Base-by-base conservation (phyloP, 2,329 filamentous ascomycete genomes). In the Aureobasidium sp. region DNA sequence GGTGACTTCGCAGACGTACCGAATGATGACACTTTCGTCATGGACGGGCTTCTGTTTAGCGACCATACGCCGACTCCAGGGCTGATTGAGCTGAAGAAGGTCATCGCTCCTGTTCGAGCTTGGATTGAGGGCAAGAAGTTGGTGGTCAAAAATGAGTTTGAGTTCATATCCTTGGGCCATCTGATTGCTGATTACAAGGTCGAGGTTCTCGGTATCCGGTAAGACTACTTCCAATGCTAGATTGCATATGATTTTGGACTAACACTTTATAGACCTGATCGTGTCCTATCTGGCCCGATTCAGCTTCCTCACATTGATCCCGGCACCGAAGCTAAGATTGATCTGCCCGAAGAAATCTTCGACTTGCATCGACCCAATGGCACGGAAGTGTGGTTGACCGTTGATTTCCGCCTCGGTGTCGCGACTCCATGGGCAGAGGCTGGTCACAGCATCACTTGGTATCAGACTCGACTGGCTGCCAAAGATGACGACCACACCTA, bases 201-300 rank as follows among this genome's bases (percentile, higher is more conserved):
- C 9, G 59, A 49, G 22, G 53, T 20, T 2, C 55, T 62, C 12
- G 42, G 45, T 17, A 45, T 57, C 11, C 25, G 45, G 45, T 48
- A 48, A 31, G 45, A n/a, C 3, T 0, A 17, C 15, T 31, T 17
- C 25, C 8, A 3, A 17, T 31, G 45, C 25, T 11, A 9, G 2
- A 3, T 6, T 17, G 1, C 7, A 29, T 9, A 17, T 29, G 15
- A 48, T 1, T 7, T 4, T 12, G 3, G 7, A 27, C 45, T 48
- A 17, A 48, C 45, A 48, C 11, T 3, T 31, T 9, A n/a, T 11
- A 49, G 57, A 42, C 83, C 91, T 65, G 97, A 97, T 78, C 87
- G 93, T 62, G 85, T 96, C 72, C 83, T 84, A 61, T 79, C 82
- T 70, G 91, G 87, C 25, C 81, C 84, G 67, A 85, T 97, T 72